phyloP scores from a whole-genome alignment of 176 grass and related monocot genomes.

The Pharus latifolius region DNA sequence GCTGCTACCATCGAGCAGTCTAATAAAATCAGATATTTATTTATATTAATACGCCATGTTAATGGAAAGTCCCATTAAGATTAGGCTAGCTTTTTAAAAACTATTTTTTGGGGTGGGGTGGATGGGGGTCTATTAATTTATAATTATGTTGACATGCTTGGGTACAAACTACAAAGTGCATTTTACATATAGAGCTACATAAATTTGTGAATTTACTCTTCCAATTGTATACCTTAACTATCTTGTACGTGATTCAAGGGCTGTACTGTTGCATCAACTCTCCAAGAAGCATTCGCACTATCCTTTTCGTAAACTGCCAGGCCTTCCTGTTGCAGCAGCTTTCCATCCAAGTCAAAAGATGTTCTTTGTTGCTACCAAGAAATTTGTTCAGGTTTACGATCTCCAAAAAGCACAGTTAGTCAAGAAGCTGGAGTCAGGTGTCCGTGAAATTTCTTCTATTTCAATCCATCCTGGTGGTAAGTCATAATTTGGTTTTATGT shows the following conservation, averaged over 20 bases:
- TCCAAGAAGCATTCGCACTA: constrained; percentile 76
- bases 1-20: background rate
- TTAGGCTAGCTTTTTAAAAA: no score
- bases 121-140: background rate
- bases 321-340: constrained; percentile 68
- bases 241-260: constrained; percentile 68
- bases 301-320: constrained; percentile 82
- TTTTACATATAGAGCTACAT: background rate
- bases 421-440: constrained; percentile 84
- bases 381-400: constrained; percentile 91
- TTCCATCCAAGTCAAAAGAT: constrained; percentile 86
- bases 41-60: background rate
- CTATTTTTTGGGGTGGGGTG: background rate
- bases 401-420: constrained; percentile 61
- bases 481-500: background rate
- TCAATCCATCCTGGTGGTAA: constrained; percentile 84
- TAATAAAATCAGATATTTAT: background rate
- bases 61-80: background rate
- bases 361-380: constrained; percentile 94
- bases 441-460: constrained; percentile 83
- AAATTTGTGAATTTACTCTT: background rate
- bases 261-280: constrained; percentile 84
- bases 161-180: background rate
- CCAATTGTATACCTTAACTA: constrained; percentile 45
- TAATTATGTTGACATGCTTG: background rate